phyloP scores from a whole-genome alignment of 805 yeast genomes.

The Wickerhamiella azymoides region DNA sequence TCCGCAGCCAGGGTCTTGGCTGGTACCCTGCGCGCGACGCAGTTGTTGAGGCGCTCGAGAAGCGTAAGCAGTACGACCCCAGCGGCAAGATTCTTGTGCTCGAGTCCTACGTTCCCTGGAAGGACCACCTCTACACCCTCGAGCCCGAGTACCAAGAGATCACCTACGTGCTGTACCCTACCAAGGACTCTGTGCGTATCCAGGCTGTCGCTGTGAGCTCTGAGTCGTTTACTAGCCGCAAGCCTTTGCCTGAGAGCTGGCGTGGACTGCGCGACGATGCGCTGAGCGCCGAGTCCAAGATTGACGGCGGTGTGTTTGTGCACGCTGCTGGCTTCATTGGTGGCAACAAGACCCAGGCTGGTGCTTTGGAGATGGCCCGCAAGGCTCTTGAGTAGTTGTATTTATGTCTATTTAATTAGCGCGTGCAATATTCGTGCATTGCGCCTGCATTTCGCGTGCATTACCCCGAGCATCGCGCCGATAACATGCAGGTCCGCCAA shows the following conservation, averaged over 20 bases:
- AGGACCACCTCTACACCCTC: constrained; percentile 68
- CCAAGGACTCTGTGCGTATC: constrained; percentile 66
- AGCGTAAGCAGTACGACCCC: constrained; percentile 45
- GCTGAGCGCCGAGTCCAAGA: constrained; percentile 58
- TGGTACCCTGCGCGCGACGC: constrained; percentile 84
- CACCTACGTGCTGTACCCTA: constrained; percentile 68
- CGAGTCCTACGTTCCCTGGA: constrained; percentile 84
- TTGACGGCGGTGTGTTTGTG: constrained; percentile 76
- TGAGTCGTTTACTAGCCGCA: constrained; percentile 70
- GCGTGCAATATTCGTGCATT: too few relatives aligned
- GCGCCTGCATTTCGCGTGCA: too few relatives aligned
- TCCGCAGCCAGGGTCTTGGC: constrained; percentile 60
- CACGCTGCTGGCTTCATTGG: constrained; percentile 97
- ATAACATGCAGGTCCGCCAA: too few relatives aligned
- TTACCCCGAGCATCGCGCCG: too few relatives aligned
- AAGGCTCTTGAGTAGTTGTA: constrained; percentile 22
- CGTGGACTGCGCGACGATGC: constrained; percentile 91
- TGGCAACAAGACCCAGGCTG: constrained; percentile 71
- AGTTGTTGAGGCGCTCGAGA: constrained; percentile 55
- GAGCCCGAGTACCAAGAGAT: constrained; percentile 43
- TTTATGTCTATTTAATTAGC: not conserved
- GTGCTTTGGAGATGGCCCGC: constrained; percentile 61
- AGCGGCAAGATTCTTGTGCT: constrained; percentile 65
- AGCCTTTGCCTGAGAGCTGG: constrained; percentile 80
- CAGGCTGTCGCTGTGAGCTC: constrained; percentile 80